Evolutionary conservation across 306 rosid species (phyloP), one percentile per base, ranked within the genome.

Genomic region (Vachellia collinsii): DNA sequence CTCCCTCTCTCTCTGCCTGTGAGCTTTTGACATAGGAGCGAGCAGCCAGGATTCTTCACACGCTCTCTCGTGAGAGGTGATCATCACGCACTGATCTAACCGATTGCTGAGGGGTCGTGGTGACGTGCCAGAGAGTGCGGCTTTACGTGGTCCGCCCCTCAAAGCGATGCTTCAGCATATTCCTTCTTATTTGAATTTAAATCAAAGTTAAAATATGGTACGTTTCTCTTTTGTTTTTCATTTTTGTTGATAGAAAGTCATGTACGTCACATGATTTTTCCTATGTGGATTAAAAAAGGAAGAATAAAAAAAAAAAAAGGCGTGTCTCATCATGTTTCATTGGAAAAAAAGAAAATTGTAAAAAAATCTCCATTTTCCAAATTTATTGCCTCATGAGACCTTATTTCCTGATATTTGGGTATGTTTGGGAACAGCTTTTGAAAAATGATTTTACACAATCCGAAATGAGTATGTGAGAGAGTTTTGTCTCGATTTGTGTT

Each of bases 41-140:
- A 39, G 64, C 46, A 9, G 9, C 17, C 34, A n/a, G 44, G 19
- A 19, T 72, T 51, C 16, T 6, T 1, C 0, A 0, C 11, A 76
- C 85, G 80, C 85, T 4, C 78, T 34, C 0, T 6, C 3, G 0
- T 0, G 6, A 29, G 0, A 46, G 23, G 11, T 78, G 63, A 0
- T 0, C 0, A 0, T 0, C 80, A 85, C 88, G 83, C 71, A 14
- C 83, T 19, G 10, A 2, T 4, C 29, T 37, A 56, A 68, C 80
- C 4, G 70, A 42, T 7, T 13, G 38, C 66, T n/a, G 1, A 43
- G 56, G 22, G 39, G 39, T 69, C 53, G 4, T 34, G 7, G 54
- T 69, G 73, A n/a, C 50, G 77, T 53, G 19, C 66, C 36, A 10
- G 50, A 54, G 47, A 38, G 67, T 38, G 81, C 25, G 20, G 75